Evolutionary conservation across 1,284 basidiomycete species (phyloP).

Genomic region (Meira nashicola): DNA sequence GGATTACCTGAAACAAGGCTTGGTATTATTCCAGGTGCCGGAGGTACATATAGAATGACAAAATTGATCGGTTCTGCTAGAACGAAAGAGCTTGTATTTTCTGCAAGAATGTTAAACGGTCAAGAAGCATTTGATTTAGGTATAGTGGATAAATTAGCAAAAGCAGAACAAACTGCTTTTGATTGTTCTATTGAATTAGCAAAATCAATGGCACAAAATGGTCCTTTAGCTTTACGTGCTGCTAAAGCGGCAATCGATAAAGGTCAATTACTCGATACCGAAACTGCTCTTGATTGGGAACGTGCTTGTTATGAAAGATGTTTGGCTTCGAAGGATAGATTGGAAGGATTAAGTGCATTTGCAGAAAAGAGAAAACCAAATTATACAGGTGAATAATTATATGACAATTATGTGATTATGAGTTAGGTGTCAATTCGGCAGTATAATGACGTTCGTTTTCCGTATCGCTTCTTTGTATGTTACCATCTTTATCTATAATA

Average conservation of each 20-base stretch:
- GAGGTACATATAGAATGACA: conserved; percentile 81
- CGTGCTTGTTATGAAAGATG: conserved; percentile 77
- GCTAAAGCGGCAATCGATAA: conserved; percentile 82
- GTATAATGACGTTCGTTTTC: not conserved
- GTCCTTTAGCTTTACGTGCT: conserved; percentile 78
- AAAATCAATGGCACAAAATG: conserved; percentile 12
- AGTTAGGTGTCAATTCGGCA: not conserved
- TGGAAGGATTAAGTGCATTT: conserved; percentile 82
- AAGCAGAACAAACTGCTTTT: conserved; percentile 20
- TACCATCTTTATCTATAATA: conserved; percentile 1
- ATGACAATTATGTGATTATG: not conserved
- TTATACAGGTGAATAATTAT: conserved; percentile 53
- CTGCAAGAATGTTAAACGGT: conserved; percentile 65
- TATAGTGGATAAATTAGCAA: conserved; percentile 69
- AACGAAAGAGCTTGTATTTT: conserved; percentile 83
- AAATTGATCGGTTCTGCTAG: conserved; percentile 73
- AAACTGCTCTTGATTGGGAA: conserved; percentile 77
- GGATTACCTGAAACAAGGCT: conserved; percentile 77
- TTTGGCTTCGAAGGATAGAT: conserved; percentile 70
- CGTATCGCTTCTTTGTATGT: not conserved
- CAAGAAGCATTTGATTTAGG: conserved; percentile 71
- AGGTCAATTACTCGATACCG: conserved; percentile 70
- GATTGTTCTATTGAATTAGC: conserved; percentile 17
- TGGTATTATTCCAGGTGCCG: conserved; percentile 92
- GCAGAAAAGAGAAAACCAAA: conserved; percentile 82